phyloP scores from a whole-genome alignment of 2,329 filamentous ascomycete genomes.

The Aspergillus melleus region DNA sequence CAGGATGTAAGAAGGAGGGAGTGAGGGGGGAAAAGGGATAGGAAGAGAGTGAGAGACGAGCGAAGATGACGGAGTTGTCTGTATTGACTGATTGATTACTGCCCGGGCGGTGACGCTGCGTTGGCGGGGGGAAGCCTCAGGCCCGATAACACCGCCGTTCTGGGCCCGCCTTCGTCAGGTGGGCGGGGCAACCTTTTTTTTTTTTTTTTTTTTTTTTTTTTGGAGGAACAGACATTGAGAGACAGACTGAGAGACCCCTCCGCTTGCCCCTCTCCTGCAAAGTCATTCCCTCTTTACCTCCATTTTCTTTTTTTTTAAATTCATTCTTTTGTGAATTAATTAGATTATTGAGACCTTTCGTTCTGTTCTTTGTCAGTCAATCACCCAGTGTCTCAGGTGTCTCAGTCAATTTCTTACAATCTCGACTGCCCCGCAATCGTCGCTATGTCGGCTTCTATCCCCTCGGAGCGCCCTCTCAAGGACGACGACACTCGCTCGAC shows the following conservation, averaged over 20 bases:
- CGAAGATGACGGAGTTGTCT: not conserved
- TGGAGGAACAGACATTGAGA: not conserved
- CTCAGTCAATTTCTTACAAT: not conserved
- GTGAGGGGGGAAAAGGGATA: not conserved
- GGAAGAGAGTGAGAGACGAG: conserved; percentile 5
- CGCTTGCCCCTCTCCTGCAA: not conserved
- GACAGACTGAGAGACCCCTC: not conserved
- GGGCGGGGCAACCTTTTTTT: conserved; percentile 23
- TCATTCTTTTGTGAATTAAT: not conserved
- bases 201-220: conserved; percentile 7
- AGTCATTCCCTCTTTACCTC: not conserved
- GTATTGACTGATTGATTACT: not conserved
- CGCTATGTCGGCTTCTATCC: conserved; percentile 32
- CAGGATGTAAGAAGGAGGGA: not conserved
- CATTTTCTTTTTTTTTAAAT: not conserved
- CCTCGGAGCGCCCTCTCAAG: conserved; percentile 19
- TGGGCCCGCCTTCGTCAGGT: conserved; percentile 9
- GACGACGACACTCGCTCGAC: conserved; percentile 28
- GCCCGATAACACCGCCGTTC: conserved; percentile 13
- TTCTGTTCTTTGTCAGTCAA: not conserved
- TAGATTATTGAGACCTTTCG: not conserved
- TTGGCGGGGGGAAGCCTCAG: conserved; percentile 25
- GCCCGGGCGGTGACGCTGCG: conserved; percentile 19
- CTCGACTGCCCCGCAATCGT: conserved; percentile 2
- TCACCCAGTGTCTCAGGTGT: not conserved